Percentiles rank a stretch among this genome's conserved stretches.
These are phyloP conservation scores for Aspergillus sclerotioniger DNA, from an alignment of 495 filamentous ascomycete genomes.

Conservation along the genomic window DNA sequence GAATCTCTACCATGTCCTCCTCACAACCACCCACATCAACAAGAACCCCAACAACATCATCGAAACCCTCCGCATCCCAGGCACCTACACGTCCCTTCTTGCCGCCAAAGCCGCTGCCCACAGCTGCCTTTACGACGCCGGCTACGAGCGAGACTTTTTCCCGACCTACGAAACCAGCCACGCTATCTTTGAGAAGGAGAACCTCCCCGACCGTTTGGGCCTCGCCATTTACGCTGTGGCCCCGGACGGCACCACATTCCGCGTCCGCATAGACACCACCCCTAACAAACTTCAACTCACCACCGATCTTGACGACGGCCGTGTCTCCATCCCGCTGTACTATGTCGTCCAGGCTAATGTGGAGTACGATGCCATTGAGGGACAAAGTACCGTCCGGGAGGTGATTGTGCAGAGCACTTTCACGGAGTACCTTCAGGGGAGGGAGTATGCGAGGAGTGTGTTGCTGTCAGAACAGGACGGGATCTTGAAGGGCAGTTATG, in stretches of 20 bases:
- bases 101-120: slow-evolving; percentile 23
- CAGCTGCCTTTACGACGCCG: slow-evolving; percentile 18
- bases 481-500: slow-evolving; percentile 17
- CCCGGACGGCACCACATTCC: slow-evolving; percentile 20
- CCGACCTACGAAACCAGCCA: slow-evolving; percentile 10
- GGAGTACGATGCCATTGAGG: slow-evolving; percentile 13
- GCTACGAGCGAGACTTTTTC: slow-evolving; percentile 27
- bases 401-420: slow-evolving; percentile 18
- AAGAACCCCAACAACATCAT: slow-evolving; percentile 15
- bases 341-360: slow-evolving; percentile 23
- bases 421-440: slow-evolving; percentile 15
- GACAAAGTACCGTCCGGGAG: slow-evolving; percentile 11
- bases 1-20: slow-evolving; percentile 17
- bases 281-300: slow-evolving; percentile 7
- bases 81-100: slow-evolving; percentile 20
- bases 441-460: slow-evolving; percentile 15
- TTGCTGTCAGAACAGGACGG: slow-evolving; percentile 15
- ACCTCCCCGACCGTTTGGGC: slow-evolving; percentile 5
- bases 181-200: neutral
- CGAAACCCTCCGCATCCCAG: slow-evolving; percentile 19
- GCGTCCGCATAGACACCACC: slow-evolving; percentile 19
- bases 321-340: slow-evolving; percentile 17
- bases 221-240: slow-evolving; percentile 15
- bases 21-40: slow-evolving; percentile 10
- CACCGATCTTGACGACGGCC: slow-evolving; percentile 13